Conservation (phyloP, 176 grass and related monocot species). For the Eleusine coracana region DNA sequence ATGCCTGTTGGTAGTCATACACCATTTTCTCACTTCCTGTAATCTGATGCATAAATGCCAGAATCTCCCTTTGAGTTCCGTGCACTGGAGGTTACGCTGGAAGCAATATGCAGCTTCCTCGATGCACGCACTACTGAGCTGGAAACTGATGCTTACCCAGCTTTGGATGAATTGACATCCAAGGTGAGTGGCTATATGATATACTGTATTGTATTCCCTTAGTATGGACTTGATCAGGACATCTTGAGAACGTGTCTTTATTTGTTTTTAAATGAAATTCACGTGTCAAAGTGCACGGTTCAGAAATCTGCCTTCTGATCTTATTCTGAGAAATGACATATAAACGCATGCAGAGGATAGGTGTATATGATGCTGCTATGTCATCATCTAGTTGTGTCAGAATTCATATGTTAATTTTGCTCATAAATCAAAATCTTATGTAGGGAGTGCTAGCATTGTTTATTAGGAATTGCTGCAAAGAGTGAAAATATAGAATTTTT, state of each 20-base stretch:
- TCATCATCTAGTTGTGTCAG: background rate
- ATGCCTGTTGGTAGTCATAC: background rate
- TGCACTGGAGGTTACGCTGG: constrained; percentile 87
- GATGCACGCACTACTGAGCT: constrained; percentile 85
- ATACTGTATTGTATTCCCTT: background rate
- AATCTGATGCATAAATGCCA: constrained; percentile 52
- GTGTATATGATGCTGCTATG: background rate
- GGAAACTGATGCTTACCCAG: constrained; percentile 86
- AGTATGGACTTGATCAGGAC: constrained; percentile 12
- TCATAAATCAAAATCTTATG: constrained; percentile 6
- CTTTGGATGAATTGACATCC: constrained; percentile 91
- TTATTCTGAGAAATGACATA: constrained; percentile 7
- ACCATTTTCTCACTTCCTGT: constrained; percentile 1
- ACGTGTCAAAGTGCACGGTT: background rate
- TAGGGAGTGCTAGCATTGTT: constrained; percentile 12
- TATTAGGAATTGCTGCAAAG: background rate
- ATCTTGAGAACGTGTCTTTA: constrained; percentile 18
- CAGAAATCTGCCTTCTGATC: background rate
- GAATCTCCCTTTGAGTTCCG: constrained; percentile 96
- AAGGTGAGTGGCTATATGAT: constrained; percentile 60
- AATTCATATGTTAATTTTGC: background rate
- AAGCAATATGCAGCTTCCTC: constrained; percentile 93
- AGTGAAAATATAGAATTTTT: background rate
- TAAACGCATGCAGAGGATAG: background rate
- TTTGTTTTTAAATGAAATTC: background rate